Evolutionary conservation across 2,329 filamentous ascomycete species (phyloP).

Genomic region (Aspergillus niger): DNA sequence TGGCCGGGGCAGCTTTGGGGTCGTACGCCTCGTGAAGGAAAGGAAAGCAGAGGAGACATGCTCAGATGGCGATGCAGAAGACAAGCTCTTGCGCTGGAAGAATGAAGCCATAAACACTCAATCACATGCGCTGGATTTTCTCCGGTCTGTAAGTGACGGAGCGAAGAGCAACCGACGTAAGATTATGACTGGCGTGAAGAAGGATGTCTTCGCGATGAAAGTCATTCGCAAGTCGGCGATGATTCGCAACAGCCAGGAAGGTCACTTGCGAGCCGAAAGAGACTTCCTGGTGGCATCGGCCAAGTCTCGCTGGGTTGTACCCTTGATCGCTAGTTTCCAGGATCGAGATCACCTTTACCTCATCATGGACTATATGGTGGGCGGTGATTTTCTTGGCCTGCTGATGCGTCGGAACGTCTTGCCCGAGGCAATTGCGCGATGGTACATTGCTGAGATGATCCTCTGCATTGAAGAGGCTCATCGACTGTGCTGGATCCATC

Average conservation of each 20-base stretch:
- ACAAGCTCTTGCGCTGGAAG: constrained; percentile 8
- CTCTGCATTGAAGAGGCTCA: constrained; percentile 92
- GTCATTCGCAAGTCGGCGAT: constrained; percentile 93
- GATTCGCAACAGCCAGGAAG: constrained; percentile 88
- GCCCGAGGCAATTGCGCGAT: constrained; percentile 74
- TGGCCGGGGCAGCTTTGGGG: constrained; percentile 91
- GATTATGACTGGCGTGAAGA: constrained; percentile 38
- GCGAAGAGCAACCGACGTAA: constrained; percentile 30
- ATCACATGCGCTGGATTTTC: constrained; percentile 19
- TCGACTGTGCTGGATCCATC: constrained; percentile 84
- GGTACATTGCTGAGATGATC: constrained; percentile 95
- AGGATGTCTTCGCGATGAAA: constrained; percentile 90
- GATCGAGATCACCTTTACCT: constrained; percentile 83
- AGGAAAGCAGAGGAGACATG: constrained; percentile 35
- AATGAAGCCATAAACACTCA: constrained; percentile 14
- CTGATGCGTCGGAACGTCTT: constrained; percentile 83
- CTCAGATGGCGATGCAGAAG: not conserved
- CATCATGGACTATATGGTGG: constrained; percentile 98
- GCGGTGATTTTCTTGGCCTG: constrained; percentile 87
- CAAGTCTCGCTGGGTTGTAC: constrained; percentile 87
- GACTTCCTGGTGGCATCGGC: constrained; percentile 90
- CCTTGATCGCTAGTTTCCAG: constrained; percentile 85
- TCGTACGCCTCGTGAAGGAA: constrained; percentile 82
- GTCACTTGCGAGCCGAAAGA: constrained; percentile 84
- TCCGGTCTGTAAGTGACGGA: constrained; percentile 23